These are phyloP conservation scores for Oidiodendron maius DNA, from an alignment of 495 filamentous ascomycete species.

Conservation along the genomic window DNA sequence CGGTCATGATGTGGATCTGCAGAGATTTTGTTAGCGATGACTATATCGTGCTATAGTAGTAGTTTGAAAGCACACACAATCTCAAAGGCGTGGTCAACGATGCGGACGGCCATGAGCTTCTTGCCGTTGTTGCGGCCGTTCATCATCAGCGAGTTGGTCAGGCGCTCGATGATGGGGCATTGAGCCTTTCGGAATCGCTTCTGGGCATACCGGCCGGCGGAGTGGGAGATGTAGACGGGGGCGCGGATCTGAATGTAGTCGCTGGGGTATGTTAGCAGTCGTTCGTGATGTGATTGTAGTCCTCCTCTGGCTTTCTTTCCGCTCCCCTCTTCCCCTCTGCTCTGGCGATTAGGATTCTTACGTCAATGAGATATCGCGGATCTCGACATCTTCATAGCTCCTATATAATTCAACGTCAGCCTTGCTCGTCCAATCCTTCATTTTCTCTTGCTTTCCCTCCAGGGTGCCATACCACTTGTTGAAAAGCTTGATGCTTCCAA, in stretches of 20 bases:
- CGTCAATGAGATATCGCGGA: constrained; percentile 99
- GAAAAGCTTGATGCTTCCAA: constrained; percentile 96
- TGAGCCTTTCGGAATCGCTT: constrained; percentile 99
- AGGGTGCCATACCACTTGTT: constrained; percentile 56
- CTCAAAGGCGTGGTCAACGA: constrained; percentile 97
- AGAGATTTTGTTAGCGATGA: too few relatives aligned
- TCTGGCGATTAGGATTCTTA: constrained; percentile 41
- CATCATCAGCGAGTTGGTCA: constrained; percentile 99
- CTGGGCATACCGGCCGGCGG: constrained; percentile 94
- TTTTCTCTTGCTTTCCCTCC: background rate
- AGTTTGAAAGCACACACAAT: constrained; percentile 85
- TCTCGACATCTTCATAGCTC: constrained; percentile 99
- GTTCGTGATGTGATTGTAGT: constrained; percentile 5
- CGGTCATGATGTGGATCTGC: constrained; percentile 99
- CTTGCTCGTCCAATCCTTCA: background rate
- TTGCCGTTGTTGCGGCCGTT: constrained; percentile 99
- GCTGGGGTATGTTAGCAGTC: constrained; percentile 53
- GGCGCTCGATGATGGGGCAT: constrained; percentile 99
- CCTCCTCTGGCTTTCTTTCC: background rate
- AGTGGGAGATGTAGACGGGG: constrained; percentile 97
- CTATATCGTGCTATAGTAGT: background rate
- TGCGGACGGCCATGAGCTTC: constrained; percentile 99
- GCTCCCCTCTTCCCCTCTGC: background rate
- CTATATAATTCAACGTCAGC: constrained; percentile 22
- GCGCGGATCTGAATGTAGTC: constrained; percentile 99